Evolutionary conservation across 192 early-diverging fungal genomes (phyloP).

Genomic region (Coemansia sp.): DNA sequence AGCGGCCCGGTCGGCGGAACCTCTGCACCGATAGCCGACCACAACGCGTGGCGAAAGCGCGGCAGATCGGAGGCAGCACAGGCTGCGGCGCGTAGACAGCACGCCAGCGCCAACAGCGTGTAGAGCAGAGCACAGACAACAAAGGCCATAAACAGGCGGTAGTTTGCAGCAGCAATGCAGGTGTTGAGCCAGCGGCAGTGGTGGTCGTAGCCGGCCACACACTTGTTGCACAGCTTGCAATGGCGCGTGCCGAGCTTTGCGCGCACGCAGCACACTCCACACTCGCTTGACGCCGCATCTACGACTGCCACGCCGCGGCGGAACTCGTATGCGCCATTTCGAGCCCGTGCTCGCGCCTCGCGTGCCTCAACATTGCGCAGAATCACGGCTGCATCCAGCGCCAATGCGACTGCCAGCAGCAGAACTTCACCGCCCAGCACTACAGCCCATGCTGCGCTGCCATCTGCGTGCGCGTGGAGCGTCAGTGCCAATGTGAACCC

Average conservation of each 20-base stretch:
- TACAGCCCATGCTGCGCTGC: slow-evolving; percentile 8
- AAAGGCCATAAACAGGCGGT: slow-evolving; percentile 37
- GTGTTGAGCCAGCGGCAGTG: slow-evolving; percentile 48
- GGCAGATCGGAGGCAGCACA: slow-evolving; percentile 10
- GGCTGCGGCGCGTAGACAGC: slow-evolving; percentile 16
- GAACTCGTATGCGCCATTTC: slow-evolving; percentile 37
- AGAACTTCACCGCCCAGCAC: slow-evolving; percentile 14
- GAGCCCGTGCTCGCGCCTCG: slow-evolving; percentile 14
- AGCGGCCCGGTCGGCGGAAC: background rate
- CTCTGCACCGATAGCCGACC: slow-evolving; percentile 16
- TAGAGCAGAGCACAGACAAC: slow-evolving; percentile 20
- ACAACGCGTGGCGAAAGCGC: slow-evolving; percentile 21
- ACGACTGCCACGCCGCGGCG: slow-evolving; percentile 38
- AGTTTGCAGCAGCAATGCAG: slow-evolving; percentile 30
- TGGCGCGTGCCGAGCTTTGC: slow-evolving; percentile 30
- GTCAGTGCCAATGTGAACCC: slow-evolving; percentile 13
- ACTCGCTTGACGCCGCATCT: slow-evolving; percentile 25
- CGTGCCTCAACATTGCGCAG: slow-evolving; percentile 34
- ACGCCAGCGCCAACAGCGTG: slow-evolving; percentile 23
- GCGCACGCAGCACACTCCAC: slow-evolving; percentile 37
- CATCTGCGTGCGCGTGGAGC: slow-evolving; percentile 24
- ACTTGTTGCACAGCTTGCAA: slow-evolving; percentile 57
- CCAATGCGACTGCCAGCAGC: slow-evolving; percentile 17
- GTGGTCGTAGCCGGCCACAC: slow-evolving; percentile 34
- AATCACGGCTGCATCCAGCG: slow-evolving; percentile 17